Evolutionary conservation across 495 filamentous ascomycete species (phyloP).

Genomic region (Annulohypoxylon bovei): DNA sequence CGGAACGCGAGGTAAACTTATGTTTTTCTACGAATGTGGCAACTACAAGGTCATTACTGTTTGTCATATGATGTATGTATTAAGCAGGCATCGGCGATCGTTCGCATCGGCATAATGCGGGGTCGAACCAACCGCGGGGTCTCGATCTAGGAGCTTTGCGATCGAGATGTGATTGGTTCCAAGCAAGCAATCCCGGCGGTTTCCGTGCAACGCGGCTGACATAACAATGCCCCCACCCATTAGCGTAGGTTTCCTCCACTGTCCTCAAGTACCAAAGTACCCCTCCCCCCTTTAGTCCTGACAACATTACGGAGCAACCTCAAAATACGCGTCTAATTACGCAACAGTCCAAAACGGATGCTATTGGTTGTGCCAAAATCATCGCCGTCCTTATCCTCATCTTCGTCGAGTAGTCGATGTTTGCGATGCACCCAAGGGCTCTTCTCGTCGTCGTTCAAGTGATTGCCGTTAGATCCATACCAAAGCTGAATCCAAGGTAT

Average conservation of each 20-base stretch:
- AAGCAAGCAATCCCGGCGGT: neutral
- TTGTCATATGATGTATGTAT: conserved; percentile 34
- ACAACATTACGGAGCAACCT: too few species aligned
- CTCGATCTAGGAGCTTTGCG: conserved; percentile 7
- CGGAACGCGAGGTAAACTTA: conserved; percentile 29
- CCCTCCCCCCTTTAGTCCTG: too few species aligned
- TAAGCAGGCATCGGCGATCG: neutral
- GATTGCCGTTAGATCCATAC: too few species aligned
- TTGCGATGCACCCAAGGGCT: neutral
- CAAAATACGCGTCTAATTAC: too few species aligned
- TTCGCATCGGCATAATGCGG: conserved; percentile 31
- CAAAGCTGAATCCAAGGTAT: too few species aligned
- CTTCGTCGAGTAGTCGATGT: too few species aligned
- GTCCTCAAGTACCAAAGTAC: too few species aligned
- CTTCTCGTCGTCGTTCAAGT: too few species aligned
- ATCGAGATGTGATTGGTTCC: conserved; percentile 30
- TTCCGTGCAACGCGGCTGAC: neutral
- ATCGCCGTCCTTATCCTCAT: too few species aligned
- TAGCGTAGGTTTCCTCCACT: too few species aligned
- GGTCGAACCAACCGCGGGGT: conserved; percentile 2
- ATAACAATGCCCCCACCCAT: conserved; percentile 1
- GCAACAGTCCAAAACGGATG: neutral
- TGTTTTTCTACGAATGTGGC: conserved; percentile 18
- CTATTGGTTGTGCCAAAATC: too few species aligned
- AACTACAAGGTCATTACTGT: neutral